These are phyloP conservation scores for Cylindrodendrum hubeiense DNA, from an alignment of 2,329 filamentous ascomycete species.

Conservation along the genomic window DNA sequence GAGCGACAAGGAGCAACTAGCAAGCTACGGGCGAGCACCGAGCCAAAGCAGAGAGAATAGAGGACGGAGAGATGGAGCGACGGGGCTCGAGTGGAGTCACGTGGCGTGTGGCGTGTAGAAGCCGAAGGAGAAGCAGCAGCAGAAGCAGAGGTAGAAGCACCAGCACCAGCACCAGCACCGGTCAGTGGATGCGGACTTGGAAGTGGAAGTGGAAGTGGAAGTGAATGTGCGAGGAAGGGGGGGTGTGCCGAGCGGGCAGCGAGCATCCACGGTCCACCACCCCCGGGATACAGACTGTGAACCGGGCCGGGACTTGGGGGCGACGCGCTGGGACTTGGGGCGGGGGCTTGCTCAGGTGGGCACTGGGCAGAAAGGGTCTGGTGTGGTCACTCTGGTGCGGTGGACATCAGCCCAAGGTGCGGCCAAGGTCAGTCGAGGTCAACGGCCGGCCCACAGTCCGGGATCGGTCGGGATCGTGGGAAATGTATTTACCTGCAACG, in stretches of 20 bases:
- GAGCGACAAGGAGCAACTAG: not conserved
- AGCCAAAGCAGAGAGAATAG: not conserved
- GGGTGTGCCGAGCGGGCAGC: constrained; percentile 1
- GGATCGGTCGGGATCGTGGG: constrained; percentile 34
- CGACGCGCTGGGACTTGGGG: not conserved
- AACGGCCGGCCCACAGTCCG: constrained; percentile 35
- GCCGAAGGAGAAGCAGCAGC: not conserved
- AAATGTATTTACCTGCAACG: constrained; percentile 13
- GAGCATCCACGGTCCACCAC: constrained; percentile 4
- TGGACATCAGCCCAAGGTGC: constrained; percentile 36
- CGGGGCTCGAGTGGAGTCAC: constrained; percentile 10
- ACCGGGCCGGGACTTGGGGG: constrained; percentile 30
- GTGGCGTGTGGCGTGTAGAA: constrained; percentile 7
- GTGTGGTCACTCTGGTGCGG: constrained; percentile 12
- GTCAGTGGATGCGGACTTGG: not conserved
- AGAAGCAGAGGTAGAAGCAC: constrained; percentile 1
- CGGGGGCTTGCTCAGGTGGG: constrained; percentile 17
- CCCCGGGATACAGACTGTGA: constrained; percentile 15
- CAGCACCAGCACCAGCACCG: not conserved
- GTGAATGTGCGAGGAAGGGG: constrained; percentile 16
- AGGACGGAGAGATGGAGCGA: constrained; percentile 7
- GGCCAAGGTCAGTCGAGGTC: constrained; percentile 43
- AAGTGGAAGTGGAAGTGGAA: constrained; percentile 6
- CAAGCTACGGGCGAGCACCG: constrained; percentile 14
- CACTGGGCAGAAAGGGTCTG: constrained; percentile 28